Evolutionary conservation across 192 early-diverging fungal genomes (phyloP).

Genomic region (Coemansia biformis): DNA sequence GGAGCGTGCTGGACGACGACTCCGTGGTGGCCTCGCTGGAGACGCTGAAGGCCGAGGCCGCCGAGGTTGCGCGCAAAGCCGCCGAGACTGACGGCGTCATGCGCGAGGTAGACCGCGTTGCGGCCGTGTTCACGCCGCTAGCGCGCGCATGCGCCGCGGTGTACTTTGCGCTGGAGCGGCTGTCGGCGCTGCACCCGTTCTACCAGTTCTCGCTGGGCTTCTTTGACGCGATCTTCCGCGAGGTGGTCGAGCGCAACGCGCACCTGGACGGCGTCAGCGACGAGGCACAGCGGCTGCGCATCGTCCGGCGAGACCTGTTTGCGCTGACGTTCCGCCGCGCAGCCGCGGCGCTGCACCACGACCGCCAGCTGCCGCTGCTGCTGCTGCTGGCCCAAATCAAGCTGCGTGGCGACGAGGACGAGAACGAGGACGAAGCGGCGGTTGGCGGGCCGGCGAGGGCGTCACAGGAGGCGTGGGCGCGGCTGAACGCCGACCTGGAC

Average conservation of each 20-base stretch:
- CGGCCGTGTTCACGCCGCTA: conserved; percentile 82
- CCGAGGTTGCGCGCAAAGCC: conserved; percentile 87
- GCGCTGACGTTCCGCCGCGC: conserved; percentile 72
- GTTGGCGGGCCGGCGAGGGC: background rate
- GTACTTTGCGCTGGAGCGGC: conserved; percentile 97
- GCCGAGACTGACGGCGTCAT: conserved; percentile 91
- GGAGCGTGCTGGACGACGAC: conserved; percentile 98
- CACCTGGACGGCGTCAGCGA: conserved; percentile 62
- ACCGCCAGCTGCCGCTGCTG: conserved; percentile 86
- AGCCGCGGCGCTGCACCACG: conserved; percentile 80
- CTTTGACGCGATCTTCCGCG: conserved; percentile 89
- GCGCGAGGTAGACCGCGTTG: conserved; percentile 93
- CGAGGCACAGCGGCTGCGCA: conserved; percentile 60
- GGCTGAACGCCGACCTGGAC: conserved; percentile 40
- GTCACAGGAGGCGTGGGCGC: conserved; percentile 39
- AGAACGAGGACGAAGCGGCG: too few species aligned
- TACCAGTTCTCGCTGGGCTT: conserved; percentile 99
- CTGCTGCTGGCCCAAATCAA: conserved; percentile 85
- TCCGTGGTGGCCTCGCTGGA: conserved; percentile 90
- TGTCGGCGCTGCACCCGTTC: conserved; percentile 82
- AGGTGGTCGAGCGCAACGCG: conserved; percentile 72
- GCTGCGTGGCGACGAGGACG: conserved; percentile 53
- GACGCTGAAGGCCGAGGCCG: conserved; percentile 92
- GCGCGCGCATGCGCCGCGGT: conserved; percentile 87
- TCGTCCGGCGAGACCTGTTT: conserved; percentile 82